Base-by-base conservation (phyloP, 768 basidiomycete species). In the Infundibulicybe gibba region DNA sequence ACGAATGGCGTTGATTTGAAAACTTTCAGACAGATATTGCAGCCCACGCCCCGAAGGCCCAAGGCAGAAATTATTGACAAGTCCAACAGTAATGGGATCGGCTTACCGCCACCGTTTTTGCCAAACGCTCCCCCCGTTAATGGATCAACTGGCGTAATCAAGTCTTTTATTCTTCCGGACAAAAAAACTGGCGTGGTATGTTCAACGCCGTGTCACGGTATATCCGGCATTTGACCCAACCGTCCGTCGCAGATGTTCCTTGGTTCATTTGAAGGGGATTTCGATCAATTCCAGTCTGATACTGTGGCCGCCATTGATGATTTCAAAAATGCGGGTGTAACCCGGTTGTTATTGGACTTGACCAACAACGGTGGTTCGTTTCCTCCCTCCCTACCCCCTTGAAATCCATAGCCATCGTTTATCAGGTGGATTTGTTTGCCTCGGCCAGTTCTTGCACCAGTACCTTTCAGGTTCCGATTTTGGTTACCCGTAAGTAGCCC, bases 351-450 rank as follows among this genome's bases (percentile, higher is more conserved):
- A 17, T 69, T 85, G 34, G 83, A 85, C 57, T 56, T 83, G 31
- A 76, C 77, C 11, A 79, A 83, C 57, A 86, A 86, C 52, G 77
- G 76, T 46, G 83, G 82, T 75, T 39, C n/a, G 71, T 48, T 33
- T 13, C 12, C 9, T 20, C 14, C 37, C 30, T 16, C 19, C 32
- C 35, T 33, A 25, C 15, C 14, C 33, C 17, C 10, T 32, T 30
- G 43, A 19, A 49, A 30, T 38, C 15, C 40, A 40, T 47, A 20
- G 48, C 15, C 16, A 21, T 34, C 6, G 35, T 11, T 37, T 44
- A 6, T 47, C 25, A 81, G 81, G 81, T 47, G 83, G 83, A 19
- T 80, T 74, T 46, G 70, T 84, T 6, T 84, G 82, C 56, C 69
- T 84, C 8, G 81, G 80, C 3, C 70, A 76, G 33, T 83, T 81